Evolutionary conservation across 148 eudicot genomes (phyloP).

Genomic region (Persicaria tinctoria): DNA sequence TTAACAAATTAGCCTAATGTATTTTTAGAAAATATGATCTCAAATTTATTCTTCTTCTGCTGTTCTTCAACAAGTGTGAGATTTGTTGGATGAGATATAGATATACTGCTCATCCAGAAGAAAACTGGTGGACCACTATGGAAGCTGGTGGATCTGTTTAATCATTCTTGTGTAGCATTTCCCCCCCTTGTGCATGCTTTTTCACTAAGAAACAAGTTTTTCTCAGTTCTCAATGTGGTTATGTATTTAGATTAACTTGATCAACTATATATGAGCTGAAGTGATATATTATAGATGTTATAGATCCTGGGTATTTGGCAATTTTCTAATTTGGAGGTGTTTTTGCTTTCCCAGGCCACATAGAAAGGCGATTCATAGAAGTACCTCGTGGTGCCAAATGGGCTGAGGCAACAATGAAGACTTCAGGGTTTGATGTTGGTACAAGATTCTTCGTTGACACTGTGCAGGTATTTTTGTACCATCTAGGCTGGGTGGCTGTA

Average conservation of each 20-base stretch:
- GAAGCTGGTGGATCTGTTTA: neutral
- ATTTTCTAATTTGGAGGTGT: constrained; percentile 1
- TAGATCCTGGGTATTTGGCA: neutral
- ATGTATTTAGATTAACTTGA: neutral
- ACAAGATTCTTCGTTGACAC: constrained; percentile 76
- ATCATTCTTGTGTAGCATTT: neutral
- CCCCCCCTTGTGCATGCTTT: neutral
- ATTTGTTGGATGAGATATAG: neutral
- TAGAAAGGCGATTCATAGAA: constrained; percentile 80
- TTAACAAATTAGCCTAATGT: neutral
- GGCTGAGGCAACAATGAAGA: constrained; percentile 92
- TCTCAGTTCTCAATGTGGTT: neutral
- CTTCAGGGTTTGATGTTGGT: constrained; percentile 82
- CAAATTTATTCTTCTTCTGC: neutral
- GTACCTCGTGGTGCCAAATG: constrained; percentile 95
- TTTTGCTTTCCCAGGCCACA: constrained; percentile 45
- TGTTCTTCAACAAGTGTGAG: neutral
- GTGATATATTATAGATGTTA: neutral
- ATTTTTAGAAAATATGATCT: neutral
- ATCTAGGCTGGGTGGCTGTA: neutral
- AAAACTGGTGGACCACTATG: neutral
- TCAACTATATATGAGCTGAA: neutral
- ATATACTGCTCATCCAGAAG: no score
- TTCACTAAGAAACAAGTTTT: neutral
- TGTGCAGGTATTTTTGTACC: constrained; percentile 55